These are phyloP conservation scores for Apiospora saccharicola DNA, from an alignment of 2,329 filamentous ascomycete species.

Conservation along the genomic window DNA sequence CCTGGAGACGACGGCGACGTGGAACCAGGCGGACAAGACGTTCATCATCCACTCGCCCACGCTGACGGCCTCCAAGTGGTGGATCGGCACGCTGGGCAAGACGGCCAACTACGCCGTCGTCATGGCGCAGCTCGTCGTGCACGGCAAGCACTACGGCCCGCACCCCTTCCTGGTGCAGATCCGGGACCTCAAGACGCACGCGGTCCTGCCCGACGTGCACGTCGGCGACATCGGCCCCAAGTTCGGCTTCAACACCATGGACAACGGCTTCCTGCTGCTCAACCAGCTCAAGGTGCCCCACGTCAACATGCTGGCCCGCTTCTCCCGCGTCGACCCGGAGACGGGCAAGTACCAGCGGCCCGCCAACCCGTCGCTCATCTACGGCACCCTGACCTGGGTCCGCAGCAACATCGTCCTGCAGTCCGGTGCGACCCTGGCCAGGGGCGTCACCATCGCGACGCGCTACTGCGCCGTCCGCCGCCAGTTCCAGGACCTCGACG, in stretches of 20 bases:
- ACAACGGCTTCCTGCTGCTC: conserved; percentile 81
- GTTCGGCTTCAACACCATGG: conserved; percentile 82
- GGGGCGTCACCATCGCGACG: conserved; percentile 80
- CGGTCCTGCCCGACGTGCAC: conserved; percentile 72
- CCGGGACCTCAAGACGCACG: conserved; percentile 72
- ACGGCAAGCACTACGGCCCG: conserved; percentile 73
- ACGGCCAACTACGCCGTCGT: conserved; percentile 81
- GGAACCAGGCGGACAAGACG: conserved; percentile 76
- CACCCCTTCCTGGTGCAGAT: conserved; percentile 83
- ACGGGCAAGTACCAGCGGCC: conserved; percentile 74
- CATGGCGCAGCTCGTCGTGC: conserved; percentile 77
- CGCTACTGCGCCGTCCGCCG: conserved; percentile 76
- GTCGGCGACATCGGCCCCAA: conserved; percentile 85
- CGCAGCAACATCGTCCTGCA: conserved; percentile 78
- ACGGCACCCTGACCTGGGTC: conserved; percentile 80
- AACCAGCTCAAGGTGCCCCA: conserved; percentile 80
- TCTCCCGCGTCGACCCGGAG: conserved; percentile 71
- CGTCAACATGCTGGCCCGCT: conserved; percentile 75
- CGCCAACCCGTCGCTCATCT: conserved; percentile 71
- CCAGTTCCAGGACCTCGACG: conserved; percentile 77
- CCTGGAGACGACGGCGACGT: conserved; percentile 76
- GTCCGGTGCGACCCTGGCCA: conserved; percentile 73
- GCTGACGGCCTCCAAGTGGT: conserved; percentile 82
- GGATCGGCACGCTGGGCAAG: conserved; percentile 80
- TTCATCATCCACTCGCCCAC: conserved; percentile 78